A percentile compares a stretch with the other conserved stretches of the same genome.
phyloP scores from a whole-genome alignment of 2,329 filamentous ascomycete species.

The Pseudocercospora macadamiae region DNA sequence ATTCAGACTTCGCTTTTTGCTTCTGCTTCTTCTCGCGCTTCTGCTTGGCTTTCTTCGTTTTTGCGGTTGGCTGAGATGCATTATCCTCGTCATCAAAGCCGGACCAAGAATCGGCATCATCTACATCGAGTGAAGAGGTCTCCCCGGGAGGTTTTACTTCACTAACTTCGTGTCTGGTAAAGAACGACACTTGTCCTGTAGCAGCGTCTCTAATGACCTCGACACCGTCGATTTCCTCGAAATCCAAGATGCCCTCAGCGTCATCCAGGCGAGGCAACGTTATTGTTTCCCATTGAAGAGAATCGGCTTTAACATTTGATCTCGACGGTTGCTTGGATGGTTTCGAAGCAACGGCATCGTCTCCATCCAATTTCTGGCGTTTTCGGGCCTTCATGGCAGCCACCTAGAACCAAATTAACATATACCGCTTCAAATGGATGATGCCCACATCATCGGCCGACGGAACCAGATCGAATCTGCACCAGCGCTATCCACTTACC shows the following conservation, averaged over 20 bases:
- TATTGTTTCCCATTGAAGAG: slow-evolving; percentile 66
- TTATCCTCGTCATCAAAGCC: slow-evolving; percentile 58
- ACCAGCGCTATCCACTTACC: too few species aligned
- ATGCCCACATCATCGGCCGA: neutral
- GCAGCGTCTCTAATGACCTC: slow-evolving; percentile 68
- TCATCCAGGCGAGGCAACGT: slow-evolving; percentile 75
- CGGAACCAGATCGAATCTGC: too few species aligned
- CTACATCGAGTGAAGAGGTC: slow-evolving; percentile 42
- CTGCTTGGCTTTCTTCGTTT: slow-evolving; percentile 30
- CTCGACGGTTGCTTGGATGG: slow-evolving; percentile 21
- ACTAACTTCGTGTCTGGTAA: slow-evolving; percentile 16
- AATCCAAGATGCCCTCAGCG: slow-evolving; percentile 88
- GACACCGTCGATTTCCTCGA: slow-evolving; percentile 91
- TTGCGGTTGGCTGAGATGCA: neutral
- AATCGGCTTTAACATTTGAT: slow-evolving; percentile 25
- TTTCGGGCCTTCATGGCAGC: slow-evolving; percentile 47
- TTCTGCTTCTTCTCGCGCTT: slow-evolving; percentile 33
- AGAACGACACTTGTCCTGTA: slow-evolving; percentile 54
- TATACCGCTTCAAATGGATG: neutral
- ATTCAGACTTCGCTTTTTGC: slow-evolving; percentile 26
- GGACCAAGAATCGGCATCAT: slow-evolving; percentile 58
- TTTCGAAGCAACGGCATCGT: slow-evolving; percentile 10
- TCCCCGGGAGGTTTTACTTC: slow-evolving; percentile 5
- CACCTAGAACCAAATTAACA: slow-evolving; percentile 12
- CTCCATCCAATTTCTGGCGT: slow-evolving; percentile 43